Evolutionary conservation across 345 rosid species (phyloP).

Genomic region (Moringa oleifera): DNA sequence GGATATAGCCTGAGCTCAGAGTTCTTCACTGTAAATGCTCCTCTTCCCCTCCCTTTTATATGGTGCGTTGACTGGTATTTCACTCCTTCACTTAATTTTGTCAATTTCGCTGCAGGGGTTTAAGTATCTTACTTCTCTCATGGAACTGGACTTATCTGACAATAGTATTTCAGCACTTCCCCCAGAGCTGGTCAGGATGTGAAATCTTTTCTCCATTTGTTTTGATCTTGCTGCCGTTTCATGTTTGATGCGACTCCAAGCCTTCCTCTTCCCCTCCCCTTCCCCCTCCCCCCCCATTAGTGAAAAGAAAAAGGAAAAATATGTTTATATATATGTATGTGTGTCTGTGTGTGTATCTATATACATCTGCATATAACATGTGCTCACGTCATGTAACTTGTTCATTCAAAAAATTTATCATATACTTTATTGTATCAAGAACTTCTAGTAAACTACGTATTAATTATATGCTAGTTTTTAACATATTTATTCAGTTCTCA

Average conservation of each 20-base stretch:
- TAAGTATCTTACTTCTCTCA: slow-evolving; percentile 57
- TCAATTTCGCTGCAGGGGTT: slow-evolving; percentile 44
- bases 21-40: too few relatives aligned
- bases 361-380: too few relatives aligned
- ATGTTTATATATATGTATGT: too few relatives aligned
- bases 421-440: too few relatives aligned
- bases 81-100: not conserved
- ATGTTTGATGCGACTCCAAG: not conserved
- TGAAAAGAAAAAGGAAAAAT: not conserved
- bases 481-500: not conserved
- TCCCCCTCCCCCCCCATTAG: not conserved
- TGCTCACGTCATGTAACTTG: not conserved
- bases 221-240: not conserved
- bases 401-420: not conserved
- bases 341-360: too few relatives aligned
- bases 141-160: slow-evolving; percentile 78
- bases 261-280: not conserved
- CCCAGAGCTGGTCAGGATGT: slow-evolving; percentile 54
- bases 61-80: too few relatives aligned
- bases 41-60: too few relatives aligned
- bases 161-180: slow-evolving; percentile 78
- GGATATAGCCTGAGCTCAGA: too few relatives aligned
- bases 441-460: not conserved
- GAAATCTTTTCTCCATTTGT: not conserved
- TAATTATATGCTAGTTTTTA: too few relatives aligned